Evolutionary conservation across 108 stramenopile species (phyloP).

Genomic region (Skeletonema tropicum): DNA sequence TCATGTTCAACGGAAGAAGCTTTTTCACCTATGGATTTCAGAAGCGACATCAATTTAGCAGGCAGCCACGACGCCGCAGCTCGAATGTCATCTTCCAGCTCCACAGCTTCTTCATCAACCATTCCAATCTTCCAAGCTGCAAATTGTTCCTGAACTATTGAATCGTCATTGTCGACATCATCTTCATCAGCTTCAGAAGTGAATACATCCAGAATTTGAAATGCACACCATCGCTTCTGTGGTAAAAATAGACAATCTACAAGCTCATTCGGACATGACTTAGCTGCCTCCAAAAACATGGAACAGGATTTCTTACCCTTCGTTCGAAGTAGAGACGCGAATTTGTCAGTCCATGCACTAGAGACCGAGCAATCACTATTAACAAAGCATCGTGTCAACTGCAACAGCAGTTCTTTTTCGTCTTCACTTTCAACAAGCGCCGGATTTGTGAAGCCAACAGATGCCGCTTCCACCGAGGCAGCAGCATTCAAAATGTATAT

Average conservation of each 20-base stretch:
- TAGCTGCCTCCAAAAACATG: slow-evolving; percentile 26
- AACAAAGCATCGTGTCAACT: slow-evolving; percentile 34
- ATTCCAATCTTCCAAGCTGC: slow-evolving; percentile 57
- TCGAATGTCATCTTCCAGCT: slow-evolving; percentile 71
- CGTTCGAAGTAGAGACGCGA: slow-evolving; percentile 14
- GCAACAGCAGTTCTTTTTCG: slow-evolving; percentile 26
- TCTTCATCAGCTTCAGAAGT: slow-evolving; percentile 30
- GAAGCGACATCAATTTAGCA: slow-evolving; percentile 46
- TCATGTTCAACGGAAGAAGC: slow-evolving; percentile 21
- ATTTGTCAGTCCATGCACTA: slow-evolving; percentile 30
- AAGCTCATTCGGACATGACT: slow-evolving; percentile 33
- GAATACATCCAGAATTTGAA: slow-evolving; percentile 51
- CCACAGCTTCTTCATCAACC: slow-evolving; percentile 66
- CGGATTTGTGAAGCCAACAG: slow-evolving; percentile 28
- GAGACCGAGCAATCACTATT: slow-evolving; percentile 5
- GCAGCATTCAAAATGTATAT: slow-evolving; percentile 31
- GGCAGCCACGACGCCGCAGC: slow-evolving; percentile 68
- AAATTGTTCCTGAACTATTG: slow-evolving; percentile 39
- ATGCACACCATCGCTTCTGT: slow-evolving; percentile 59
- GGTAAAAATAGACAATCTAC: slow-evolving; percentile 45
- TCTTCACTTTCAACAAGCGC: slow-evolving; percentile 16
- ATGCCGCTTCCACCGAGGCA: slow-evolving; percentile 14
- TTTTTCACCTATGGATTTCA: slow-evolving; percentile 55
- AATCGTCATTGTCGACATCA: slow-evolving; percentile 35
- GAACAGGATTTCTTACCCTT: slow-evolving; percentile 10